Percentiles rank a stretch among this genome's conserved stretches.
Evolutionary conservation across 805 yeast genomes (phyloP).

Genomic region (Candida pseudoglaebosa): DNA sequence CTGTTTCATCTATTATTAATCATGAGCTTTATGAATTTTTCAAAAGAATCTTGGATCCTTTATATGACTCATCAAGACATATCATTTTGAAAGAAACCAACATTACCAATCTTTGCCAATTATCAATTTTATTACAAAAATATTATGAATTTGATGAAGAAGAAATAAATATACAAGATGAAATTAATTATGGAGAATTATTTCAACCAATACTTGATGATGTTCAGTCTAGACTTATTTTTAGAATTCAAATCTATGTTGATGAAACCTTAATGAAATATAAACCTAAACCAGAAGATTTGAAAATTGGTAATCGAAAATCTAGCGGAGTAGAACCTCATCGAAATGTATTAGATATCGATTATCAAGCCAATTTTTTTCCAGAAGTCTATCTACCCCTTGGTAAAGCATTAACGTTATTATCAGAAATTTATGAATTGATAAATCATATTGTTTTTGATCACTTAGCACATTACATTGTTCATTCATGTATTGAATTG

Average conservation of each 20-base stretch:
- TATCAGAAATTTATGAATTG: conserved; percentile 76
- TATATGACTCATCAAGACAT: conserved; percentile 67
- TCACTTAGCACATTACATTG: conserved; percentile 82
- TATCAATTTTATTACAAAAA: conserved; percentile 64
- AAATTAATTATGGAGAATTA: conserved; percentile 50
- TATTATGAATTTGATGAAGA: conserved; percentile 63
- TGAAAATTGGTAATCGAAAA: conserved; percentile 49
- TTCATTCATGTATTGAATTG: conserved; percentile 70
- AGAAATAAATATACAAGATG: conserved; percentile 15
- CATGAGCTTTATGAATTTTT: conserved; percentile 54
- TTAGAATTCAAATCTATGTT: conserved; percentile 70
- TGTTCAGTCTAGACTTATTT: conserved; percentile 74
- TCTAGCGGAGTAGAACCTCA: conserved; percentile 11
- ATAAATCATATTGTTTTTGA: conserved; percentile 78
- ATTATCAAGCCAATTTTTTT: conserved; percentile 34
- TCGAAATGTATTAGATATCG: conserved; percentile 23
- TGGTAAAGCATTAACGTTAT: conserved; percentile 59
- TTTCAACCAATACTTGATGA: conserved; percentile 72
- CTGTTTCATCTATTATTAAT: conserved; percentile 10
- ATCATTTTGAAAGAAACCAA: conserved; percentile 66
- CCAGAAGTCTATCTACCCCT: conserved; percentile 67
- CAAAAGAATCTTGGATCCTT: conserved; percentile 64
- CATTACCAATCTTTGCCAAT: conserved; percentile 67
- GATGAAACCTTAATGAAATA: conserved; percentile 66
- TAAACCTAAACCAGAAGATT: conserved; percentile 63